These are phyloP conservation scores for Boletellus sp. DNA, from an alignment of 1,284 basidiomycete genomes.

Conservation along the genomic window DNA sequence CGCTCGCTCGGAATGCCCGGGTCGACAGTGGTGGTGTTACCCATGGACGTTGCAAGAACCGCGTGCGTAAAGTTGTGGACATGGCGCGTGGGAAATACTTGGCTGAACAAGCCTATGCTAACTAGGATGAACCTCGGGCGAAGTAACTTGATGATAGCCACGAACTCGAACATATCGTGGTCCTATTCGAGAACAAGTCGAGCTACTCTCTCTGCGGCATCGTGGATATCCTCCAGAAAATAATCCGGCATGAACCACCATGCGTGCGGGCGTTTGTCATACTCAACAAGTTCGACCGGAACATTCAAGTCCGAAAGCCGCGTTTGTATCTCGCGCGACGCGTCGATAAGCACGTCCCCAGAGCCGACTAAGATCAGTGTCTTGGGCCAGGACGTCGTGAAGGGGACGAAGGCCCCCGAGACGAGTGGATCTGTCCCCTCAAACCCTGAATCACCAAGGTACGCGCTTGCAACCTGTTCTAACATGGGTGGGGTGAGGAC, in stretches of 20 bases:
- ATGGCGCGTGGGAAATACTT: slow-evolving; percentile 21
- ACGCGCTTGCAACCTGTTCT: neutral
- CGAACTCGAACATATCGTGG: too few relatives aligned
- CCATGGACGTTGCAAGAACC: slow-evolving; percentile 7
- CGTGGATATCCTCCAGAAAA: neutral
- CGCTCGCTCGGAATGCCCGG: slow-evolving; percentile 26
- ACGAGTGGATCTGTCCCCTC: slow-evolving; percentile 2
- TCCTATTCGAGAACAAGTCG: neutral
- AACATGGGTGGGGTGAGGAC: slow-evolving; percentile 3
- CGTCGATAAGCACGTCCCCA: slow-evolving; percentile 8
- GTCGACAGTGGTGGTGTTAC: neutral
- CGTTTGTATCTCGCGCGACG: neutral
- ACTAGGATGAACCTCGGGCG: too few relatives aligned
- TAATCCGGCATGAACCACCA: slow-evolving; percentile 3
- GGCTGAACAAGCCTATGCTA: neutral
- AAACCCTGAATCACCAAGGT: slow-evolving; percentile 3
- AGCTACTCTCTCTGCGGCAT: neutral
- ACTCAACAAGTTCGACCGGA: slow-evolving; percentile 7
- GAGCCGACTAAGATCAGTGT: slow-evolving; percentile 24
- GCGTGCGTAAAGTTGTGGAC: slow-evolving; percentile 7
- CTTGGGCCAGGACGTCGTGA: slow-evolving; percentile 20
- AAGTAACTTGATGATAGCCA: too few relatives aligned
- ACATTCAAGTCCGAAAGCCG: neutral
- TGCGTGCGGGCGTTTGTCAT: slow-evolving; percentile 3
- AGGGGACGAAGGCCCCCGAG: slow-evolving; percentile 10